Conservation (phyloP, 2,329 filamentous ascomycete species). For the Teratosphaeria destructans region DNA sequence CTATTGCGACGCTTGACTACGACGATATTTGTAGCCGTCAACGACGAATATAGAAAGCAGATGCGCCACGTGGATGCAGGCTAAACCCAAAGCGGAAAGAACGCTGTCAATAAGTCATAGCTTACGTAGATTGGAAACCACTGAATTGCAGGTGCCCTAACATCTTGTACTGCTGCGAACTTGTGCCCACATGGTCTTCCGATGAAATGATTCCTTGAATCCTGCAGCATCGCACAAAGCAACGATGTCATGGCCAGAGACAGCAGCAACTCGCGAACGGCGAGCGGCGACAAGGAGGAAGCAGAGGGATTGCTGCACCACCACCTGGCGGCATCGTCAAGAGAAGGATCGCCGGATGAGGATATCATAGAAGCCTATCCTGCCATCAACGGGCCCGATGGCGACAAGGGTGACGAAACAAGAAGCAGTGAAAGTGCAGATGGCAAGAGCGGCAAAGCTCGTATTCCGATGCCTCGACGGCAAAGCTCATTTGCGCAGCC, state of each 20-base stretch:
- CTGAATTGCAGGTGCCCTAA: background rate
- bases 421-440: constrained; percentile 4
- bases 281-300: constrained; percentile 16
- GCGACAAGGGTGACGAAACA: background rate
- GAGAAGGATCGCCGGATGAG: constrained; percentile 16
- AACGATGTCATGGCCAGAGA: constrained; percentile 29
- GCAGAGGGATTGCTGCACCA: constrained; percentile 19
- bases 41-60: background rate
- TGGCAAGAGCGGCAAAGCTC: constrained; percentile 20
- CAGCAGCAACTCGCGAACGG: constrained; percentile 15
- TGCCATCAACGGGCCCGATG: background rate
- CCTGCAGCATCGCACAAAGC: background rate
- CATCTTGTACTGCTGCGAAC: background rate
- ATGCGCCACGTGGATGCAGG: background rate
- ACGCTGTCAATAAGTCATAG: background rate
- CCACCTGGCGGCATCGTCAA: background rate
- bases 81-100: background rate
- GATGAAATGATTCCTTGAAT: background rate
- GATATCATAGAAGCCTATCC: constrained; percentile 12
- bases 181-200: background rate
- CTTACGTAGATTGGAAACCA: background rate
- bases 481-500: constrained; percentile 34
- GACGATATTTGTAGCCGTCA: too few species aligned
- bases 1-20: too few species aligned
- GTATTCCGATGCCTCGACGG: background rate